Conservation (phyloP, 2,329 filamentous ascomycete genomes). For the Penicillium expansum region DNA sequence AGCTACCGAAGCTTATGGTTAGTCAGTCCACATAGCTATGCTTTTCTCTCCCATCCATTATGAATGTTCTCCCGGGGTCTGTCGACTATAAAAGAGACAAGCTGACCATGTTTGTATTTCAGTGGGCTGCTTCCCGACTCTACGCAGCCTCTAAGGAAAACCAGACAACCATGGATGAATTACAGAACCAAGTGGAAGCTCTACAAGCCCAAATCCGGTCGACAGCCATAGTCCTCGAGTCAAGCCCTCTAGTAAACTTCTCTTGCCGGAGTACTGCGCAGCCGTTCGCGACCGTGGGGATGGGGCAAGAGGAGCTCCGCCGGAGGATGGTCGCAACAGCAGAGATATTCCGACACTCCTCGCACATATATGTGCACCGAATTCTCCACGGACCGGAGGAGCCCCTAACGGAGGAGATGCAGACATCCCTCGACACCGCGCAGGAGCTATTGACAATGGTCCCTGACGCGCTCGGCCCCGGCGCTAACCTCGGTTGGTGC, state of each 20-base stretch:
- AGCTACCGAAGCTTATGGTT: background rate
- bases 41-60: background rate
- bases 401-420: background rate
- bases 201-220: background rate
- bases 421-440: background rate
- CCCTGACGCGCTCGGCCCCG: background rate
- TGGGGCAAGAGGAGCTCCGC: background rate
- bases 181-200: background rate
- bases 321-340: background rate
- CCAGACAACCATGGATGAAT: background rate
- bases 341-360: background rate
- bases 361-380: background rate
- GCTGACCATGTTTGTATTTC: background rate
- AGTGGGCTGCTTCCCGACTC: background rate
- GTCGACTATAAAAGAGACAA: background rate
- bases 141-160: background rate
- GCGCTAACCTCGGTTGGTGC: background rate
- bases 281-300: background rate
- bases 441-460: background rate
- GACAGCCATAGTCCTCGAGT: background rate
- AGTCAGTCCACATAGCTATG: background rate
- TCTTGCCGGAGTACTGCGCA: background rate
- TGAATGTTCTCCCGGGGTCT: too few species aligned
- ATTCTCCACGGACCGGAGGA: background rate
- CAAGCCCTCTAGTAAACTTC: background rate